phyloP scores from a whole-genome alignment of 305 asterid genomes.

The Ruellia speciosa region DNA sequence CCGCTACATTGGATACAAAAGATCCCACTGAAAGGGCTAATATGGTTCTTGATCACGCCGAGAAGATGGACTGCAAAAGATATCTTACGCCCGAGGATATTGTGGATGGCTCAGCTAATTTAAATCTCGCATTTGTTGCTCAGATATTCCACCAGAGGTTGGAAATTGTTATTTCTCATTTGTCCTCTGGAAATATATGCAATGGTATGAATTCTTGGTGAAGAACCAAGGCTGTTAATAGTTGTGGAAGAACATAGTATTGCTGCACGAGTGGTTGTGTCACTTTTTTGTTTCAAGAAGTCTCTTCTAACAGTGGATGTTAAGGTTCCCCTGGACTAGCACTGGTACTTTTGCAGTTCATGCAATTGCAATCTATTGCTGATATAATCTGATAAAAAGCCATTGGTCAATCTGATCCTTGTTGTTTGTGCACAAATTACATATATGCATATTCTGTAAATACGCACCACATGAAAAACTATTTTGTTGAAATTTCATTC shows the following conservation, averaged over 20 bases:
- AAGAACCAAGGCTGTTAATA: constrained; percentile 12
- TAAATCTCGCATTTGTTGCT: constrained; percentile 95
- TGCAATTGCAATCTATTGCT: too few relatives aligned
- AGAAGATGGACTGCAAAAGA: constrained; percentile 95
- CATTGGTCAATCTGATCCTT: too few relatives aligned
- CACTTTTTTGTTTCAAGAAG: constrained; percentile 22
- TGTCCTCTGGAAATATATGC: constrained; percentile 3
- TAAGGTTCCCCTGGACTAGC: too few relatives aligned
- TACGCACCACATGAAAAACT: neutral
- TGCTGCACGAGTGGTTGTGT: neutral
- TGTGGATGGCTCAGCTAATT: constrained; percentile 73
- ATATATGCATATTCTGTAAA: neutral
- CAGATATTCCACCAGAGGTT: constrained; percentile 95
- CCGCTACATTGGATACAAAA: constrained; percentile 68
- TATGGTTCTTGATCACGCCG: constrained; percentile 93
- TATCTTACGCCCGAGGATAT: constrained; percentile 79
- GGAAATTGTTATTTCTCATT: constrained; percentile 7
- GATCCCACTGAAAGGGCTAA: constrained; percentile 82
- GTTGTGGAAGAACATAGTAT: constrained; percentile 5
- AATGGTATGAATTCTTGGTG: constrained; percentile 7
- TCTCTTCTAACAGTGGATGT: too few relatives aligned
- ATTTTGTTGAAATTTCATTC: neutral
- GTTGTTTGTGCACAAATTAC: too few relatives aligned
- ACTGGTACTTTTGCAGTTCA: too few relatives aligned
- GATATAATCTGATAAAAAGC: too few relatives aligned